Evolutionary conservation across 441 rosid genomes (phyloP), one percentile per base, ranked within the genome.

Genomic region (Croton laevigatus): DNA sequence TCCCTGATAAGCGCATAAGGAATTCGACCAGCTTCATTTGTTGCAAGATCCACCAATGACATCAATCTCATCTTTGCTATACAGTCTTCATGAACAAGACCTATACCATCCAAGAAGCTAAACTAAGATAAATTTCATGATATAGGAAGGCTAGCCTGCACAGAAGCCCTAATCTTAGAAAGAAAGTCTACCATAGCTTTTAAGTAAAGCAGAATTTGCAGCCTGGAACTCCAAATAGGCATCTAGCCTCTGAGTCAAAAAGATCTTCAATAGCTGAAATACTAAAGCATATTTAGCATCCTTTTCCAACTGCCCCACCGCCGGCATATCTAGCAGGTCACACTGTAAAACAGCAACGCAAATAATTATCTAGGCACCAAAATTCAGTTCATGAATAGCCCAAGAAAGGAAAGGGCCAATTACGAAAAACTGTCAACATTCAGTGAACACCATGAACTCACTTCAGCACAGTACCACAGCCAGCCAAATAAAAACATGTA

Each of bases 11-110:
- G 81, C 64, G 77, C 52, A 75, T 90, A 96, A 46, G 97, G 86
- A 82, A 93, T 82, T 80, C 64, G 86, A 59, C 98, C 90, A 77
- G 98, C 86, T 62, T 82, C 93, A 84, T 79, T 65, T 10, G 85
- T 88, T 59, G 91, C 91, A 63, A 93, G 89, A 84, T 93, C 98
- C 67, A 90, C 85, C 78, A 96, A 81, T 76, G 98, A 93, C 84
- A 93, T 84, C 81, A 93, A 76, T 75, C 93, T 85, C 99, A 93
- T 96, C 83, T 93, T 96, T 0, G 94, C 68, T 71, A 91, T 81
- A 72, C 97, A 96, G 68, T 96, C 97, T 76, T 96, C 99, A 75
- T 93, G 93, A 20, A 84, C 88, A 72, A 96, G 98, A 71, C 92
- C 99, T 96, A 79, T 8, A 71, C n/a, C 46, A 74, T 22, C n/a